Conservation (phyloP, 2,329 filamentous ascomycete species). For the Neurospora sp. region DNA sequence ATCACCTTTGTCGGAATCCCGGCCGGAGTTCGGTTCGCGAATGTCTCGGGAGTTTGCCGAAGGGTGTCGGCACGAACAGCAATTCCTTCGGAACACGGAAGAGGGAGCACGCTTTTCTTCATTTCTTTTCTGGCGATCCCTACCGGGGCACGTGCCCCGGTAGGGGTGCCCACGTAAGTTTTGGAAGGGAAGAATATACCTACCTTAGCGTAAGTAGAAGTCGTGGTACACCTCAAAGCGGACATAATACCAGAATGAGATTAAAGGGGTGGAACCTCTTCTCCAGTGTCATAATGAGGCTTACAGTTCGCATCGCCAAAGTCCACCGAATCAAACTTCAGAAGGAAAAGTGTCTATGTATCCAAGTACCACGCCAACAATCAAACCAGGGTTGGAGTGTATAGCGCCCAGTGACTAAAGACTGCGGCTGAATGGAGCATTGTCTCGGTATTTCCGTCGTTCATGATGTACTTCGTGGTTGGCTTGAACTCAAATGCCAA, state of each 20-base stretch:
- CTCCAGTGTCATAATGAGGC: neutral
- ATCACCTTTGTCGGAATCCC: neutral
- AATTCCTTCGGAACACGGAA: neutral
- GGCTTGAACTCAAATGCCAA: neutral
- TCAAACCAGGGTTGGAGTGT: too few species aligned
- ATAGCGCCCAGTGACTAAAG: neutral
- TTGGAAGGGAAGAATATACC: neutral
- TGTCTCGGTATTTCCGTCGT: neutral
- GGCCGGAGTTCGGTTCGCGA: neutral
- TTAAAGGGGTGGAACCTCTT: neutral
- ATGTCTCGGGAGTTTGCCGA: neutral
- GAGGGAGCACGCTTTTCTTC: neutral
- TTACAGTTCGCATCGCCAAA: neutral
- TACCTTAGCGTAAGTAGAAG: neutral
- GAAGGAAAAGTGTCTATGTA: too few species aligned
- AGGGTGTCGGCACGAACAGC: neutral
- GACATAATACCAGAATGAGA: neutral
- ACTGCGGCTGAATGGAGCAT: neutral
- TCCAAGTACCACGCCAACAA: too few species aligned
- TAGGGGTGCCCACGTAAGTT: neutral
- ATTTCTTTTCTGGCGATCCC: neutral
- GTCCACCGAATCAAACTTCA: too few species aligned
- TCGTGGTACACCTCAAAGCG: neutral
- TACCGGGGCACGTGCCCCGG: too few species aligned
- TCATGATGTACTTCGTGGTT: neutral